Evolutionary conservation across 1,284 basidiomycete species (phyloP), one percentile per base, ranked within the genome.

Genomic region (Apiotrichum laibachii): DNA sequence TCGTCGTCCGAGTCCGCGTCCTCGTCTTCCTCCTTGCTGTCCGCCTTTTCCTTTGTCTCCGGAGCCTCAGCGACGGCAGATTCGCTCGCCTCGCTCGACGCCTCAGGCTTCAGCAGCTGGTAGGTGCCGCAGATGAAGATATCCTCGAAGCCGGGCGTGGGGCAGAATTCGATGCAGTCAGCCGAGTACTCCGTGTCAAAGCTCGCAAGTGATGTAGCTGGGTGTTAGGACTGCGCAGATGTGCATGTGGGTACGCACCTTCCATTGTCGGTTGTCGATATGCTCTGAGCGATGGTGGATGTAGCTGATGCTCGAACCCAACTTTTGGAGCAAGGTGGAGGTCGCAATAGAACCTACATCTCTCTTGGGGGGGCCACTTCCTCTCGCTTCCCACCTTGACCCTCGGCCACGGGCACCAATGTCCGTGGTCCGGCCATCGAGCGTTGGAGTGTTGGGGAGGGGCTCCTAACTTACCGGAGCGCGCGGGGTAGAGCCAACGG

Each of bases 121-220:
- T 96, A 96, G 0, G 93, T 95, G 19, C 92, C 92, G 70, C 90
- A 92, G 1, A 86, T 87, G 63, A 96, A 84, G n/a, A 92, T 77
- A 65, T 86, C 79, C 16, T 81, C 77, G 45, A 81, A 81, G 43
- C 79, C 78, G 18, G 81, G 80, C 60, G 84, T 82, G 15, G 91
- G 92, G 69, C 90, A 93, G 73, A 92, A 95, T 70, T 96, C 93
- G 58, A 91, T 83, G 18, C 88, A 85, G 76, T 94, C 92, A n/a
- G 92, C 92, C 10, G 91, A 91, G 72, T 85, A 88, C 16, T 80
- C 77, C 0, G 92, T 95, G 75, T 92, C 86, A 68, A 86, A 62
- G 19, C 61, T 57, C 16, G 68, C 66, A 16, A 77, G 65, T 0
- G 74, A 73, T 18, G n/a, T 40, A 10, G 72, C 72, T 74, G 40